Evolutionary conservation across 495 filamentous ascomycete genomes (phyloP), one percentile per base, ranked within the genome.

Genomic region (Talaromyces adpressus): DNA sequence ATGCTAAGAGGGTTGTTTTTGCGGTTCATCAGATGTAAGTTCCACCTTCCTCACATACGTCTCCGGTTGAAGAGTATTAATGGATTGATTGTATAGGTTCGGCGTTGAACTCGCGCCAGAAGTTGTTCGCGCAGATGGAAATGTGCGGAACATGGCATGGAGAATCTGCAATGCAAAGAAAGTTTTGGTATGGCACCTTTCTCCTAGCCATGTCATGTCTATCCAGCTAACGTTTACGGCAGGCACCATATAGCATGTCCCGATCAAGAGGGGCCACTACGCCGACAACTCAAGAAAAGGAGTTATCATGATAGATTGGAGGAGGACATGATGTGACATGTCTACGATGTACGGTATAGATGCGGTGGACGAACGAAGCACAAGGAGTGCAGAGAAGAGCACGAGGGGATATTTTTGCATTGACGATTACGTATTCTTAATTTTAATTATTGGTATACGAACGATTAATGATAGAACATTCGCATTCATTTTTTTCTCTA

Each of bases 91-190:
- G 16, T 41, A 20, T 59, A 83, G 85, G 83, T 98, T 98, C 71
- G 95, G 94, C 61, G 88, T 98, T 63, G 95, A 98, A 73, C 89
- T 98, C 65, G 91, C 95, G 6, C 89, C 92, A 3, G 91, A 91
- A 57, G 95, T 98, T 12, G 94, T 98, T 49, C 86, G 88, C 62
- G 91, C 92, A 1, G 94, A 98, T 80, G 93, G 95, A 6, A 94
- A 87, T 67, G 91, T 98, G 29, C 85, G 80, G 70, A 96, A 96
- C 70, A 79, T 98, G 51, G 91, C 93, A 27, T 98, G 94, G 95
- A 84, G 94, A 68, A 90, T 98, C 64, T 95, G 89, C 72, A 94
- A 93, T 72, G 95, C 93, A 27, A 96, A 96, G 78, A 90, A 91
- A 73, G 94, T 97, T 62, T 72, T 98, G 74, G 94, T 96, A 81